A percentile compares a stretch with the other conserved stretches of the same genome.
Evolutionary conservation across 225 moss, liverwort and hornwort species (phyloP).

Genomic region (Bryoerythrophyllum caledonicum): DNA sequence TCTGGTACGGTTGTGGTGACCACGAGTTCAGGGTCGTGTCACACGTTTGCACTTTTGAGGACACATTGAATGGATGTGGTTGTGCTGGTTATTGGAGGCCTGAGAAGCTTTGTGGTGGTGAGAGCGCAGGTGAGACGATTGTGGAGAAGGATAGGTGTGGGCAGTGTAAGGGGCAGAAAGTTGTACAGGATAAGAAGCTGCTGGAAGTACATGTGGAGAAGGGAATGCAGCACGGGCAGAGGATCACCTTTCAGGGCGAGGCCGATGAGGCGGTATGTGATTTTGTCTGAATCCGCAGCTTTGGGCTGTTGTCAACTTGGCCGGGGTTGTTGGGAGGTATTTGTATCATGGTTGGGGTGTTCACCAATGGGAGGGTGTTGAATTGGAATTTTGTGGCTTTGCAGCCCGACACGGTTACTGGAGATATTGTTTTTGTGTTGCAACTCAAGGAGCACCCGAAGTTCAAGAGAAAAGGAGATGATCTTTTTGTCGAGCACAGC

Average conservation of each 20-base stretch:
- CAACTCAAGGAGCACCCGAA: slow-evolving; percentile 89
- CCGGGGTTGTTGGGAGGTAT: too few relatives aligned
- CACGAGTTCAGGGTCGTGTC: too few relatives aligned
- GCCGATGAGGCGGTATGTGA: slow-evolving; percentile 87
- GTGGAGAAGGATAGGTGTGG: slow-evolving; percentile 89
- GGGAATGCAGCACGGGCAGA: slow-evolving; percentile 83
- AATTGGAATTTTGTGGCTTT: background rate
- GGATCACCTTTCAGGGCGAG: slow-evolving; percentile 91
- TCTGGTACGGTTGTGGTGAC: slow-evolving; percentile 16
- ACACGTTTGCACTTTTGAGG: too few relatives aligned
- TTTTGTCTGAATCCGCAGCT: background rate
- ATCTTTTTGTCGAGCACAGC: slow-evolving; percentile 81
- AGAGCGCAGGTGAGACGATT: slow-evolving; percentile 66
- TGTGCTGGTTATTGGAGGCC: too few relatives aligned
- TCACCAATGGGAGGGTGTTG: too few relatives aligned
- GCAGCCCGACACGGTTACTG: slow-evolving; percentile 86
- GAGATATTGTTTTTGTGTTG: slow-evolving; percentile 89
- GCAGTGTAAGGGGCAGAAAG: slow-evolving; percentile 92
- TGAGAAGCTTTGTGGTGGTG: too few relatives aligned
- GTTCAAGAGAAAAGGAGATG: slow-evolving; percentile 88
- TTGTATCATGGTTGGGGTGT: too few relatives aligned
- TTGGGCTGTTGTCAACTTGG: too few relatives aligned
- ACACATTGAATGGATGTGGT: too few relatives aligned
- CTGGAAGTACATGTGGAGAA: slow-evolving; percentile 96
- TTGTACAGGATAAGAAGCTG: slow-evolving; percentile 87